Conservation (phyloP, 805 yeast species). For the Candida nonsorbophila region DNA sequence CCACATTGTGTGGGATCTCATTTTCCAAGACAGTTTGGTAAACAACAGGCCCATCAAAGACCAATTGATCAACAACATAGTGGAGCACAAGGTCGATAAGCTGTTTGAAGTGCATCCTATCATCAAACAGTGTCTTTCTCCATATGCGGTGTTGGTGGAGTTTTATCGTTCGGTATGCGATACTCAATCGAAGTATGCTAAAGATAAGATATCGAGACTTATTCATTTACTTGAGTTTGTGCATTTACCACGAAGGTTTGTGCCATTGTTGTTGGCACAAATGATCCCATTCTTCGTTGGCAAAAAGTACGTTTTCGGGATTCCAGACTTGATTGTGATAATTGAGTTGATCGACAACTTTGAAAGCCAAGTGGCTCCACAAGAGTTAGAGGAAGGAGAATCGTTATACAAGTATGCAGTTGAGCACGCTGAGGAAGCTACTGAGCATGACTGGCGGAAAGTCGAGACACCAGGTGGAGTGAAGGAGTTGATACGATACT, state of each 20-base stretch:
- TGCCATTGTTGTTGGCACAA: constrained; percentile 47
- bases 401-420: constrained; percentile 26
- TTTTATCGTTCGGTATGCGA: constrained; percentile 32
- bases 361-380: constrained; percentile 17
- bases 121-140: constrained; percentile 64
- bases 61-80: constrained; percentile 47
- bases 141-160: constrained; percentile 59
- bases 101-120: constrained; percentile 44
- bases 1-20: constrained; percentile 50
- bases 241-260: constrained; percentile 43
- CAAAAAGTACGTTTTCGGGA: constrained; percentile 11
- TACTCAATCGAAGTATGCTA: constrained; percentile 3
- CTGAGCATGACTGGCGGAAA: constrained; percentile 33
- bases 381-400: constrained; percentile 23
- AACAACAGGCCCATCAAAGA: constrained; percentile 53
- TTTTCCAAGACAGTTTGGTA: constrained; percentile 56
- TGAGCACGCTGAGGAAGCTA: constrained; percentile 13
- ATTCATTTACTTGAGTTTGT: constrained; percentile 41
- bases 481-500: constrained; percentile 15
- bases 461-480: constrained; percentile 20
- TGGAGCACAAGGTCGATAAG: constrained; percentile 27
- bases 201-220: constrained; percentile 35
- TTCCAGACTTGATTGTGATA: constrained; percentile 28
- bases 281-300: constrained; percentile 35
- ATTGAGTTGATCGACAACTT: constrained; percentile 36